These are phyloP conservation scores for Phoma sp. DNA, from an alignment of 2,329 filamentous ascomycete genomes.

Conservation along the genomic window DNA sequence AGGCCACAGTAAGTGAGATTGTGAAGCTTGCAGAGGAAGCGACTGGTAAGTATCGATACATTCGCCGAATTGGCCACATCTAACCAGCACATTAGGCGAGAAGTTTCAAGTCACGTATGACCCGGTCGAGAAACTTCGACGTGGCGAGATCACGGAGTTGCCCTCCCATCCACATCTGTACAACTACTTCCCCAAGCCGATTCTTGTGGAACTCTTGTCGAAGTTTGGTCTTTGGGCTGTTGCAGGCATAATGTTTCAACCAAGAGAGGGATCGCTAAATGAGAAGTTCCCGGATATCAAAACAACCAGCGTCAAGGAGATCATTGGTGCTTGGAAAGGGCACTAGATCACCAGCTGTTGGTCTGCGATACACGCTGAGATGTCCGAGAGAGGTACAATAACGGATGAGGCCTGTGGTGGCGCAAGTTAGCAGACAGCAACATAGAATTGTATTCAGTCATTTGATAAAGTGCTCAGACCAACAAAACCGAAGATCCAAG, in stretches of 20 bases:
- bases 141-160: conserved; percentile 23
- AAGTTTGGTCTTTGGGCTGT: conserved; percentile 22
- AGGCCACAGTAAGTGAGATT: conserved; percentile 54
- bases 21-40: conserved; percentile 51
- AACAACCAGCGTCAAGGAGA: conserved; percentile 19
- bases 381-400: background rate
- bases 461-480: background rate
- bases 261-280: conserved; percentile 20
- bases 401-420: background rate
- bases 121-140: conserved; percentile 19
- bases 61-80: background rate
- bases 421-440: background rate
- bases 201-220: conserved; percentile 16
- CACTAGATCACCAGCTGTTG: background rate
- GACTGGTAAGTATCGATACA: conserved; percentile 8
- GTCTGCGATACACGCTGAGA: background rate
- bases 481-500: conserved; percentile 14
- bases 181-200: conserved; percentile 22
- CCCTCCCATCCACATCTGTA: conserved; percentile 22
- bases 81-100: conserved; percentile 34
- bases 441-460: background rate
- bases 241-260: conserved; percentile 9
- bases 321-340: conserved; percentile 18
- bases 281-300: conserved; percentile 25
- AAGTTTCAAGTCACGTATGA: conserved; percentile 29